These are phyloP conservation scores for Fusarium sp. DNA, from an alignment of 2,329 filamentous ascomycete genomes.

Conservation along the genomic window DNA sequence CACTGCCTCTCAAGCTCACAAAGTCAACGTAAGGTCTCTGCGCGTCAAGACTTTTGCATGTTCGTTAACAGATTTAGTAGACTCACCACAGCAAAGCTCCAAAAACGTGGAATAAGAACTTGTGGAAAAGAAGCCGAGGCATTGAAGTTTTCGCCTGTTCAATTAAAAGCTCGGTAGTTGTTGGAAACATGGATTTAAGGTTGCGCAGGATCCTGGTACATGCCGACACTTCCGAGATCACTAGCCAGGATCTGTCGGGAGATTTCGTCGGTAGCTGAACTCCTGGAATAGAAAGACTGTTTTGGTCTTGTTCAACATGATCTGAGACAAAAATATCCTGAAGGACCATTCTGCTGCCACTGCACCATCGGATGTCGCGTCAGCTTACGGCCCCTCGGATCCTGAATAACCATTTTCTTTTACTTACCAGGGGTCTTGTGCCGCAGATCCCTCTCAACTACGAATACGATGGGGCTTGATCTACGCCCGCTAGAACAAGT, in stretches of 20 bases:
- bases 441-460: neutral
- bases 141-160: fast-evolving
- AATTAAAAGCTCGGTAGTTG: neutral
- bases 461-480: neutral
- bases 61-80: neutral
- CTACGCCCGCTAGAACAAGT: neutral
- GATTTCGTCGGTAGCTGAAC: no score
- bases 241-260: fast-evolving
- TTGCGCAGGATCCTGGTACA: neutral
- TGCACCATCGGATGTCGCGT: neutral
- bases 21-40: neutral
- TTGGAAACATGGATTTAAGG: neutral
- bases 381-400: neutral
- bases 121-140: neutral
- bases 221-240: neutral
- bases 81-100: fast-evolving
- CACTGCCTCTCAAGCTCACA: neutral
- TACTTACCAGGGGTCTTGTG: neutral
- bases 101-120: neutral
- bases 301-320: fast-evolving
- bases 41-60: fast-evolving
- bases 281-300: fast-evolving
- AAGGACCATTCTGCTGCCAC: fast-evolving
- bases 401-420: neutral
- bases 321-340: fast-evolving